Evolutionary conservation across 2,329 filamentous ascomycete species (phyloP).

Genomic region (Ciborinia camelliae): DNA sequence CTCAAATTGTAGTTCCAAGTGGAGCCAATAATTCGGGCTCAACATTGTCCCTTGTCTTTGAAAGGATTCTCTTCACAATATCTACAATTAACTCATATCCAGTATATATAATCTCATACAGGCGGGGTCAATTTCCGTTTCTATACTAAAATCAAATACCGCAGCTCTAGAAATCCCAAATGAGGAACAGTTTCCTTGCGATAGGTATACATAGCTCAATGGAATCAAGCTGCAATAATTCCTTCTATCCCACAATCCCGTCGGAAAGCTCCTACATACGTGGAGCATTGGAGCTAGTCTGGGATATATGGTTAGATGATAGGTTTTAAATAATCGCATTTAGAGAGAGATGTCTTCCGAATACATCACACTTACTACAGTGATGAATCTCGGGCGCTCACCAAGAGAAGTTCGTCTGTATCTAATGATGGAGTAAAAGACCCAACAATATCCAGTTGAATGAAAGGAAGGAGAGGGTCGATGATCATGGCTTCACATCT

Average conservation of each 20-base stretch:
- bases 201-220: not conserved
- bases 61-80: not conserved
- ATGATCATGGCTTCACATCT: no score
- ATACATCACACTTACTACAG: no score
- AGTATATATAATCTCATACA: not conserved
- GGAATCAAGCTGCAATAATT: not conserved
- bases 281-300: no score
- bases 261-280: no score
- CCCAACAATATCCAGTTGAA: no score
- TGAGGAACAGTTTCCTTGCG: not conserved
- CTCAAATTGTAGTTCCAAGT: not conserved
- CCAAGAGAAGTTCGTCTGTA: no score
- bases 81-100: not conserved
- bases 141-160: not conserved
- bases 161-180: not conserved
- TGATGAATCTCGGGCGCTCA: no score
- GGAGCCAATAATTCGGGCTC: not conserved
- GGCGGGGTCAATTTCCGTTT: not conserved
- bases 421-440: no score
- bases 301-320: no score
- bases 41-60: not conserved
- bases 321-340: no score
- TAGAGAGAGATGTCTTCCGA: no score
- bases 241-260: not conserved
- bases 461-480: no score